phyloP scores from a whole-genome alignment of 148 eudicot species.

The Selenicereus undatus region DNA sequence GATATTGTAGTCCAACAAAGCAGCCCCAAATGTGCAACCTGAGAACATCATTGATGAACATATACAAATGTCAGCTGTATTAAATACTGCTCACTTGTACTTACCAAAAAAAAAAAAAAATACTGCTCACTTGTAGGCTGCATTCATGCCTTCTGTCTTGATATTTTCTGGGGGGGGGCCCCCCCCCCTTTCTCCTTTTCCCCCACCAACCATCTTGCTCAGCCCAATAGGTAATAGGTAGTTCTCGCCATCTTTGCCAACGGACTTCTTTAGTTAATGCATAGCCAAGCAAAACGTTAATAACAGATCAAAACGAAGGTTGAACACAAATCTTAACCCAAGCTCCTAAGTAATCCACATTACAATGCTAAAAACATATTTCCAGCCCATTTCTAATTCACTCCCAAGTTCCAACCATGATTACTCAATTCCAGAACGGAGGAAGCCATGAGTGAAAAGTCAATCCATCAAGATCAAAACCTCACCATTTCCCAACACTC shows the following conservation, averaged over 20 bases:
- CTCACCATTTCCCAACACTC: neutral
- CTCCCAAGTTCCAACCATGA: too few relatives aligned
- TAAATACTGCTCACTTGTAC: neutral
- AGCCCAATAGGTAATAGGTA: too few relatives aligned
- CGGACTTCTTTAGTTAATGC: neutral
- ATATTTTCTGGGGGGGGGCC: neutral
- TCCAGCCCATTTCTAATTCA: neutral
- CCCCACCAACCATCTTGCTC: too few relatives aligned
- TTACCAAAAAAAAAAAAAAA: too few relatives aligned
- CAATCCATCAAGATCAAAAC: neutral
- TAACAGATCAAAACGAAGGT: neutral
- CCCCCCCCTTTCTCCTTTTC: too few relatives aligned
- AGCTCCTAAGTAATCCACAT: neutral
- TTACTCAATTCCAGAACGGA: too few relatives aligned
- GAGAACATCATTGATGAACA: constrained; percentile 7
- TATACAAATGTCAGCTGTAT: neutral
- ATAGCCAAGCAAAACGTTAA: neutral
- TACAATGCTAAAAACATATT: neutral
- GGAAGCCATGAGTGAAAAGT: neutral
- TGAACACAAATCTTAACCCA: neutral
- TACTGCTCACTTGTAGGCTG: too few relatives aligned
- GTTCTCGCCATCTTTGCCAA: neutral
- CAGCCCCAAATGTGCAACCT: constrained; percentile 63
- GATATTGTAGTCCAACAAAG: constrained; percentile 41
- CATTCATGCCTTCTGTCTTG: neutral